Base-by-base conservation (phyloP, 2,329 filamentous ascomycete species). In the Aspergillus luchuensis region DNA sequence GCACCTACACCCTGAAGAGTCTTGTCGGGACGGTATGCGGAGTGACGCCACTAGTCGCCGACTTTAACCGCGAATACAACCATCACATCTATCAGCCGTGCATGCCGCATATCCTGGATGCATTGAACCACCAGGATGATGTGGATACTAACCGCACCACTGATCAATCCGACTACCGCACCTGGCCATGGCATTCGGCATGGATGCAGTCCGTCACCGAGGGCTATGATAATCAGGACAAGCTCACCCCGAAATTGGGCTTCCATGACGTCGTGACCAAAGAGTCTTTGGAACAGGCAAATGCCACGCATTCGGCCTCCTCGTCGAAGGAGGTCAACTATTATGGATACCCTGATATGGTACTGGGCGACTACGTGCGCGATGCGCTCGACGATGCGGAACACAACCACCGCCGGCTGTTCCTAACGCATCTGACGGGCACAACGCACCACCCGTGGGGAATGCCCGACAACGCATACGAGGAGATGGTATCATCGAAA, bases 61-160 rank as follows among this genome's bases (percentile, higher is more conserved):
- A 81, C 39, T 79, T 79, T 58, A 80, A 81, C 36, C 69, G 73
- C 17, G 80, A 81, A 59, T 76, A 74, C 54, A 64, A 71, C 4
- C 71, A 79, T 23, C 74, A 80, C 54, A 68, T 80, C 21, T 81
- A 81, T 60, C 78, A 81, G 45, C 80, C 80, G 0, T 81, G 80
- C 48, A 59, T 82, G 52, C 75, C 80, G 0, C 80, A 75, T 8
- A 64, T 75, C 5, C 64, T 74, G 28, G 61, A 68, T 8, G 67
- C 66, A 2, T 54, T 74, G 6, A 70, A 64, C 52, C 60, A 66
- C 10, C 70, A 70, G 54, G 51, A 57, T 1, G 69, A 70, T 45
- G 65, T 64, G 36, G 68, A 58, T 8, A 66, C 62, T 11, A 51
- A 66, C 36, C 66, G 10, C 39, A 19, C 53, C 25, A 15, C 21